phyloP scores from a whole-genome alignment of 129 eudicot species.

The Centaurea solstitialis region DNA sequence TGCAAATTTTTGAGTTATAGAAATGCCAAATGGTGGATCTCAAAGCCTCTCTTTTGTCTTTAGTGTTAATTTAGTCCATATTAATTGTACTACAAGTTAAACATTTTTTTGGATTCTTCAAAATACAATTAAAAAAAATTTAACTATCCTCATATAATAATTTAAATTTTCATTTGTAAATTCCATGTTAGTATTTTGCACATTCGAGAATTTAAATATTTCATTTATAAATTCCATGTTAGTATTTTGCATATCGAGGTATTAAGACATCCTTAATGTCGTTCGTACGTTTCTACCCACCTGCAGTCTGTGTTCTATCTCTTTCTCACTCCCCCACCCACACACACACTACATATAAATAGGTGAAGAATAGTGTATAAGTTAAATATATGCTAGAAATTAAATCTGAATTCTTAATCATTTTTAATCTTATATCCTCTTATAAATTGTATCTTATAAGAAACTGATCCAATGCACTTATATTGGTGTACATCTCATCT shows the following conservation, averaged over 20 bases:
- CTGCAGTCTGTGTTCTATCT: background rate
- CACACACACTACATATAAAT: too few relatives aligned
- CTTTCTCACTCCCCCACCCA: too few relatives aligned
- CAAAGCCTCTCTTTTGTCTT: slow-evolving; percentile 26
- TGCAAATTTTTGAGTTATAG: background rate
- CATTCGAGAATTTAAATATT: too few relatives aligned
- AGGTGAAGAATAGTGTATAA: too few relatives aligned
- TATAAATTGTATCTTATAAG: too few relatives aligned
- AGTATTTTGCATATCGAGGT: background rate
- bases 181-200: background rate
- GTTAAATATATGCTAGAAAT: too few relatives aligned
- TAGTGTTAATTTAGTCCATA: slow-evolving; percentile 18
- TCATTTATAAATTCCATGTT: background rate
- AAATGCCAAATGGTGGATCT: slow-evolving; percentile 32
- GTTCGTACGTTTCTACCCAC: background rate
- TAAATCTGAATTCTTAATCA: too few relatives aligned
- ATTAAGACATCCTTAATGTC: background rate
- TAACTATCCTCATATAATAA: too few relatives aligned
- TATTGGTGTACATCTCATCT: too few relatives aligned
- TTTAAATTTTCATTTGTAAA: background rate
- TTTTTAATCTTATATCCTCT: too few relatives aligned
- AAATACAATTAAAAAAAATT: background rate
- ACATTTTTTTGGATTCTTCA: background rate
- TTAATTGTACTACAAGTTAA: background rate
- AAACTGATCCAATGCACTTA: too few relatives aligned